These are phyloP conservation scores for Fragaria iinumae DNA, from an alignment of 306 rosid species.

Conservation along the genomic window DNA sequence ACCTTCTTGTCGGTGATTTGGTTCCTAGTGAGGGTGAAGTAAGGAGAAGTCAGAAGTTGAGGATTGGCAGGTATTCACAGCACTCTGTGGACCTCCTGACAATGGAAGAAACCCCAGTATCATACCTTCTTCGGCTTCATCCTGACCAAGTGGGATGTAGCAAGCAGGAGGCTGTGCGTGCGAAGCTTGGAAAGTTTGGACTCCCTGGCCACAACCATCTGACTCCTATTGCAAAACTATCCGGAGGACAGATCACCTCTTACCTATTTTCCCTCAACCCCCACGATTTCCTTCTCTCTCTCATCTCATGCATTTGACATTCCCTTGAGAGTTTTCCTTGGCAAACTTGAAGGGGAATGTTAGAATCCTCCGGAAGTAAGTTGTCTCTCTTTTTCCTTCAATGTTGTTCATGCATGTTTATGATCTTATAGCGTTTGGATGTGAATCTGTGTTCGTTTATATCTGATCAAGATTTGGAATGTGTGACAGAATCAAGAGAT, in stretches of 20 bases:
- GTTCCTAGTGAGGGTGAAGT: slow-evolving; percentile 61
- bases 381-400: not conserved
- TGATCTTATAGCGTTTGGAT: not conserved
- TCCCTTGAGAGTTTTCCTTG: slow-evolving; percentile 42
- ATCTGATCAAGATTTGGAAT: not conserved
- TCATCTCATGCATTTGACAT: slow-evolving; percentile 24
- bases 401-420: not conserved
- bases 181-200: slow-evolving; percentile 63
- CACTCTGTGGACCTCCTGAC: slow-evolving; percentile 67
- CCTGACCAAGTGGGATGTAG: slow-evolving; percentile 73
- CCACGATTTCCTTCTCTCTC: slow-evolving; percentile 8
- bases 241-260: slow-evolving; percentile 56
- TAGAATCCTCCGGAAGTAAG: slow-evolving; percentile 25
- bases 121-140: slow-evolving; percentile 67
- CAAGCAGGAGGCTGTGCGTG: slow-evolving; percentile 71
- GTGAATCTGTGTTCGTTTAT: not conserved
- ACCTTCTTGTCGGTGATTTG: slow-evolving; percentile 66
- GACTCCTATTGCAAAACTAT: slow-evolving; percentile 5
- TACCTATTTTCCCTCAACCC: slow-evolving; percentile 14
- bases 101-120: slow-evolving; percentile 65
- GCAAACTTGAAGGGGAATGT: slow-evolving; percentile 51
- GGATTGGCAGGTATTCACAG: slow-evolving; percentile 65
- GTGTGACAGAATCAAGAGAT: slow-evolving; percentile 41
- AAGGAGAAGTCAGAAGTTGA: slow-evolving; percentile 65
- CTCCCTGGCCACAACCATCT: slow-evolving; percentile 39